Conservation (phyloP, 805 yeast species). For the Brettanomyces sp. region DNA sequence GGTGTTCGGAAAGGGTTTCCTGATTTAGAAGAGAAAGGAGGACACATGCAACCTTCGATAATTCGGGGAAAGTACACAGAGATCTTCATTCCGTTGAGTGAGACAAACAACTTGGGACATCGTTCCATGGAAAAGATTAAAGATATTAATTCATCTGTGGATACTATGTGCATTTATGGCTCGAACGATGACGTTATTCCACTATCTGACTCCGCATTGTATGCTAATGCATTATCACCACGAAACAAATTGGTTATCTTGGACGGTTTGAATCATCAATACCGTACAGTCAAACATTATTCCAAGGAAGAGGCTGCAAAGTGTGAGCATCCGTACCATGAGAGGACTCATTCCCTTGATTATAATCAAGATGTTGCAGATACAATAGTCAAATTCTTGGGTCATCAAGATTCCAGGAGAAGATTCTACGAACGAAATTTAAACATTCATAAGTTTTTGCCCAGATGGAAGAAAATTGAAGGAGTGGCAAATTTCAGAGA, state of each 20-base stretch:
- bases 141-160: conserved; percentile 32
- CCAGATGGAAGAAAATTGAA: conserved; percentile 55
- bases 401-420: conserved; percentile 31
- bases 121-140: conserved; percentile 32
- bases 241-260: conserved; percentile 53
- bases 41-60: conserved; percentile 31
- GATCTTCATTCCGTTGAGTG: conserved; percentile 37
- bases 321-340: conserved; percentile 23
- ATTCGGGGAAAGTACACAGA: conserved; percentile 41
- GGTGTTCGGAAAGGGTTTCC: conserved; percentile 27
- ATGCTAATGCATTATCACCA: conserved; percentile 45
- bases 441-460: conserved; percentile 26
- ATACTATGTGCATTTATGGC: conserved; percentile 63
- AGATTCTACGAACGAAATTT: conserved; percentile 37
- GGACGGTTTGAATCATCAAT: conserved; percentile 74
- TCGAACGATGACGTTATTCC: conserved; percentile 59
- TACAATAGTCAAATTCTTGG: conserved; percentile 38
- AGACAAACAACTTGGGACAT: conserved; percentile 39
- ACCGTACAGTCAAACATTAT: conserved; percentile 40
- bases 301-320: conserved; percentile 22
- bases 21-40: conserved; percentile 31
- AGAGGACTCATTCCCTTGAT: conserved; percentile 33
- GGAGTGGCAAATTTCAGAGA: conserved; percentile 73
- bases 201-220: conserved; percentile 47
- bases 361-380: conserved; percentile 48